Conservation (phyloP, 1,284 basidiomycete genomes). For the Austroboletus novae-zelandiae region DNA sequence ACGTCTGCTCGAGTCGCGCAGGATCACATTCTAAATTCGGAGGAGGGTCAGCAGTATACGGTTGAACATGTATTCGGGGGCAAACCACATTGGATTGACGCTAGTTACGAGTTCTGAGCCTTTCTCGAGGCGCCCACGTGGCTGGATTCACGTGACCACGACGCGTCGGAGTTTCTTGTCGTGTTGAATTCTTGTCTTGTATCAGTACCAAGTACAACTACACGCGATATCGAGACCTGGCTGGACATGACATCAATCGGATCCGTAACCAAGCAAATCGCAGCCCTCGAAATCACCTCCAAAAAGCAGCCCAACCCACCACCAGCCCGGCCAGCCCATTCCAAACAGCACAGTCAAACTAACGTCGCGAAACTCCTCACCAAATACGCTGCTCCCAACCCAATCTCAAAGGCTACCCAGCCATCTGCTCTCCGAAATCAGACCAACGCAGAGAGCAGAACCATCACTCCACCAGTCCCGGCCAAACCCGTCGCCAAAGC, state of each 20-base stretch:
- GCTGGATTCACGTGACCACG: conserved; percentile 23
- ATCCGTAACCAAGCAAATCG: conserved; percentile 46
- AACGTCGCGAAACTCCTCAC: conserved; percentile 65
- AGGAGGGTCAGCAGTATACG: conserved; percentile 43
- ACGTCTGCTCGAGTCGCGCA: conserved; percentile 42
- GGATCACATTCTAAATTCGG: conserved; percentile 46
- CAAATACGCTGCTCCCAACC: conserved; percentile 61
- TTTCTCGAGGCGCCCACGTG: neutral
- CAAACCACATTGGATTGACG: conserved; percentile 56
- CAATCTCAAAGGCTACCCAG: conserved; percentile 36
- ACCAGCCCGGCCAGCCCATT: conserved; percentile 36
- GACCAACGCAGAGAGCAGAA: conserved; percentile 26
- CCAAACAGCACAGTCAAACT: conserved; percentile 52
- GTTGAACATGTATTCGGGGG: conserved; percentile 50
- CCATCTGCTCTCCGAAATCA: conserved; percentile 43
- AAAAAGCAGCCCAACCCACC: conserved; percentile 38
- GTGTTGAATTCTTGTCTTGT: neutral
- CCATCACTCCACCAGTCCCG: conserved; percentile 22
- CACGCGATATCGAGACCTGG: neutral
- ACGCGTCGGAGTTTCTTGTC: conserved; percentile 18
- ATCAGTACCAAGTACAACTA: neutral
- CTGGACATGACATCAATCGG: conserved; percentile 42
- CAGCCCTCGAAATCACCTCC: conserved; percentile 48
- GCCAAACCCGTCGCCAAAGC: conserved; percentile 23
- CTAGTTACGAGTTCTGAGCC: conserved; percentile 38